Percentiles rank a stretch among this genome's conserved stretches.
phyloP scores from a whole-genome alignment of 2,329 filamentous ascomycete genomes.

The Domatiomyces globalis region DNA sequence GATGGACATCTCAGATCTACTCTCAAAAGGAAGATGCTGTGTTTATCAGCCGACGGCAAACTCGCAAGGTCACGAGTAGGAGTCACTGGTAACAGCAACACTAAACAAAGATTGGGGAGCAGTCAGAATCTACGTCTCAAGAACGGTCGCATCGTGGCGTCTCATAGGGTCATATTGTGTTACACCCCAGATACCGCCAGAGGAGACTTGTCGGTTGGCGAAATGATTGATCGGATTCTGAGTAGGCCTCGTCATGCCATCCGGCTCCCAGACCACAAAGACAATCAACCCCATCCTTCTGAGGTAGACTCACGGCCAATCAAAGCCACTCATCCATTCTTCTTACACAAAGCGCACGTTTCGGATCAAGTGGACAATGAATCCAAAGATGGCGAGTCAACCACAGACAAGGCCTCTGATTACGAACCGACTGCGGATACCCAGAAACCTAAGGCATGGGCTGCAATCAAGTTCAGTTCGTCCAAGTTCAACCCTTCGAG shows the following conservation, averaged over 20 bases:
- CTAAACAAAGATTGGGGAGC: neutral
- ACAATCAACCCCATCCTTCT: neutral
- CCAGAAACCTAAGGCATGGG: constrained; percentile 11
- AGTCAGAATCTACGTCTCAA: constrained; percentile 6
- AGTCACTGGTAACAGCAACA: neutral
- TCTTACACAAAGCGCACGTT: constrained; percentile 41
- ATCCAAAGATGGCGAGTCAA: constrained; percentile 4
- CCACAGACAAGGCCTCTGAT: constrained; percentile 3
- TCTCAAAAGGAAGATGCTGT: constrained; percentile 39
- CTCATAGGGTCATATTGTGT: constrained; percentile 7
- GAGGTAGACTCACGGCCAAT: neutral
- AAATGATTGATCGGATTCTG: constrained; percentile 48
- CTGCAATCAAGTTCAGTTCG: constrained; percentile 12
- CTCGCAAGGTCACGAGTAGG: constrained; percentile 11
- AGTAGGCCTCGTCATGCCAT: neutral
- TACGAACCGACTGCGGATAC: constrained; percentile 4
- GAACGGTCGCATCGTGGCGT: constrained; percentile 15
- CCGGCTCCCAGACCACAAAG: neutral
- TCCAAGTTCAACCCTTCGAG: constrained; percentile 1
- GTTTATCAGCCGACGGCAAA: constrained; percentile 31
- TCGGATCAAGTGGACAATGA: constrained; percentile 2
- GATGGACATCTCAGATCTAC: constrained; percentile 23
- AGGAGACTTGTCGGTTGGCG: constrained; percentile 32
- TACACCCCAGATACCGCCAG: constrained; percentile 1
- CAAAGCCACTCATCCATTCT: constrained; percentile 55